Evolutionary conservation across 2,329 filamentous ascomycete genomes (phyloP).

Genomic region (Phyllosticta ampelicida): DNA sequence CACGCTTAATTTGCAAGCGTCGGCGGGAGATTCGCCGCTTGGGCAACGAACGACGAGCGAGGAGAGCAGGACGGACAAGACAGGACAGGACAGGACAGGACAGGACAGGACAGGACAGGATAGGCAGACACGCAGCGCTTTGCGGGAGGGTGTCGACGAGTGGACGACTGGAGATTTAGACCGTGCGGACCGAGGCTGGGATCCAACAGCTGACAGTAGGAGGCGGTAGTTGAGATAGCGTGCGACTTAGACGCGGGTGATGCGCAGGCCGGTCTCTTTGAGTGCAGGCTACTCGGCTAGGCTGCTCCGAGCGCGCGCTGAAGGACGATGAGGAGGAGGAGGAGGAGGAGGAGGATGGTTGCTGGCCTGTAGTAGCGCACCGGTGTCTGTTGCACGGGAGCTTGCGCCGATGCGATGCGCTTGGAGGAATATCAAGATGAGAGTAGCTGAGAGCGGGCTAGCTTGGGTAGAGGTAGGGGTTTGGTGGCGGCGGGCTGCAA

Average conservation of each 20-base stretch:
- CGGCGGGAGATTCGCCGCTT: slow-evolving; percentile 28
- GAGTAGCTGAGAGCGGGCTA: slow-evolving; percentile 19
- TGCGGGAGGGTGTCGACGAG: neutral
- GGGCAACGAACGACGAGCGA: slow-evolving; percentile 10
- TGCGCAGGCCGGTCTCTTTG: slow-evolving; percentile 35
- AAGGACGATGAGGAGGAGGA: neutral
- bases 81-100: too few species aligned
- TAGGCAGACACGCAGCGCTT: neutral
- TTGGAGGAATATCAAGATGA: slow-evolving; percentile 13
- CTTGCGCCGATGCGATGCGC: slow-evolving; percentile 4
- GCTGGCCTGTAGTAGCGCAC: slow-evolving; percentile 7
- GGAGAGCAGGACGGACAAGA: slow-evolving; percentile 5
- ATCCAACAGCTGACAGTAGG: slow-evolving; percentile 18
- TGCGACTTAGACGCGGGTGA: slow-evolving; percentile 38
- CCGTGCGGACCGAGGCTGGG: slow-evolving; percentile 14
- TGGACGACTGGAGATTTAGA: neutral
- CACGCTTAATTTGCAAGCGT: slow-evolving; percentile 29
- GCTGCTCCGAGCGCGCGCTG: slow-evolving; percentile 20
- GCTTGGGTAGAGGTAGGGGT: slow-evolving; percentile 19
- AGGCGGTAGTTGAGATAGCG: slow-evolving; percentile 31
- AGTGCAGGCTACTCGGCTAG: slow-evolving; percentile 27
- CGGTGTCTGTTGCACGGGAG: slow-evolving; percentile 10
- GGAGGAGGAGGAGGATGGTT: slow-evolving; percentile 2
- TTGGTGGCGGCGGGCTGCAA: slow-evolving; percentile 9
- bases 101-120: slow-evolving; percentile 4